Evolutionary conservation across 371 early-diverging fungal species (phyloP), one percentile per base, ranked within the genome.

Genomic region (Mortierella sp.): DNA sequence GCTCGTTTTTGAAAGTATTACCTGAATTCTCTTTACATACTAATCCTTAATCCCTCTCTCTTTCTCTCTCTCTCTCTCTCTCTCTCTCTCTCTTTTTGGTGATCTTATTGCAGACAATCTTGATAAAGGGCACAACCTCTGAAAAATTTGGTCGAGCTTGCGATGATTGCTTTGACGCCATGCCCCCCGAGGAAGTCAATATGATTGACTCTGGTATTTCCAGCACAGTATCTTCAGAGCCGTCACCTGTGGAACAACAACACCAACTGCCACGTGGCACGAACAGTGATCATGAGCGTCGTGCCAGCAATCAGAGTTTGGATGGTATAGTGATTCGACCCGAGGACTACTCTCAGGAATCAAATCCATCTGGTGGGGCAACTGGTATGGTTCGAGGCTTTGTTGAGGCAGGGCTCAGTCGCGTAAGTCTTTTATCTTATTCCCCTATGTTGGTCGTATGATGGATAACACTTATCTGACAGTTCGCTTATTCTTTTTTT

Each of bases 81-180:
- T n/a, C n/a, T n/a, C n/a, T n/a, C n/a, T n/a, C n/a, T n/a, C n/a
- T 35, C 14, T 18, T 57, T 49, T 18, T 14, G 43, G 39, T 6
- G 4, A n/a, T 14, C 28, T 4, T 55, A 9, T 11, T 51, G 39
- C 62, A 88, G 78, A 86, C 78, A 40, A 87, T 91, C 40, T 54
- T 88, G 61, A 84, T 91, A 73, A 87, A 70, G 32, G 66, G 75
- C 4, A 62, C 81, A 3, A 69, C 83, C 11, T 78, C 83, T 28
- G 85, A 88, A 64, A 87, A 75, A 55, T 78, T 85, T 57, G 88
- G 87, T 32, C 85, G 90, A 14, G 90, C 88, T 18, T 90, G 91
- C 70, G 89, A 90, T 76, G 87, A 86, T 28, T 91, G 91, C 73
- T 83, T 89, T 20, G 86, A 65, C 14, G 72, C 84, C 28, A 79